Percentiles rank a stretch among this genome's conserved stretches.
phyloP scores from a whole-genome alignment of 2,329 filamentous ascomycete species.

The Venturia nashicola region DNA sequence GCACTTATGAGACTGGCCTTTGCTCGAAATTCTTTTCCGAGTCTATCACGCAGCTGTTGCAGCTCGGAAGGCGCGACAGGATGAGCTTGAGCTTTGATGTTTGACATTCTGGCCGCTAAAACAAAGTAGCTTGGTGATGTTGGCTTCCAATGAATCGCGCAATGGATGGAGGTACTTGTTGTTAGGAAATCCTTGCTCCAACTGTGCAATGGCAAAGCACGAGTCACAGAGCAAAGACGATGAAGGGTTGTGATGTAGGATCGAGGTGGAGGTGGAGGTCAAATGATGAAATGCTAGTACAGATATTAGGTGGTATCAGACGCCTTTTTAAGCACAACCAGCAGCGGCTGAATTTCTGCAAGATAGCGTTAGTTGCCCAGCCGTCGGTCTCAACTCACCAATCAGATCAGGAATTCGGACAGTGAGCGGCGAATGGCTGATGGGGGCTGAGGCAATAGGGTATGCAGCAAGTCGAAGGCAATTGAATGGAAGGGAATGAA shows the following conservation, averaged over 20 bases:
- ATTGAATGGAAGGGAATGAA: no score
- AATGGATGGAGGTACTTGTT: background rate
- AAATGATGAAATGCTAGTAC: background rate
- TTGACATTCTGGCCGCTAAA: background rate
- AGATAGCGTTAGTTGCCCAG: background rate
- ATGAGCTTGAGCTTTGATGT: slow-evolving; percentile 9
- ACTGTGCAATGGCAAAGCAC: background rate
- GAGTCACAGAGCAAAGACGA: background rate
- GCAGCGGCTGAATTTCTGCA: background rate
- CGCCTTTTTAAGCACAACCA: background rate
- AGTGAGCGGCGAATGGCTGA: background rate
- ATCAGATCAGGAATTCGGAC: background rate
- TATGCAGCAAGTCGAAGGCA: no score
- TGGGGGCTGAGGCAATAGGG: background rate
- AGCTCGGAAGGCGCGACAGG: slow-evolving; percentile 4
- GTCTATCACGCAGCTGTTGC: slow-evolving; percentile 16
- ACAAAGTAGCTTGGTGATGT: background rate
- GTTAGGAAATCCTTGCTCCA: background rate
- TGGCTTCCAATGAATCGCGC: no score
- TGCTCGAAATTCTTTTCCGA: slow-evolving; percentile 29
- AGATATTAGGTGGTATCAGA: background rate
- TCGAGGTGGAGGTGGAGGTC: background rate
- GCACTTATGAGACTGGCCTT: slow-evolving; percentile 38
- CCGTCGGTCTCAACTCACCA: background rate
- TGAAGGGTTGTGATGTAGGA: background rate